phyloP scores from a whole-genome alignment of 2,329 filamentous ascomycete species.

The Metarhizium humberi region DNA sequence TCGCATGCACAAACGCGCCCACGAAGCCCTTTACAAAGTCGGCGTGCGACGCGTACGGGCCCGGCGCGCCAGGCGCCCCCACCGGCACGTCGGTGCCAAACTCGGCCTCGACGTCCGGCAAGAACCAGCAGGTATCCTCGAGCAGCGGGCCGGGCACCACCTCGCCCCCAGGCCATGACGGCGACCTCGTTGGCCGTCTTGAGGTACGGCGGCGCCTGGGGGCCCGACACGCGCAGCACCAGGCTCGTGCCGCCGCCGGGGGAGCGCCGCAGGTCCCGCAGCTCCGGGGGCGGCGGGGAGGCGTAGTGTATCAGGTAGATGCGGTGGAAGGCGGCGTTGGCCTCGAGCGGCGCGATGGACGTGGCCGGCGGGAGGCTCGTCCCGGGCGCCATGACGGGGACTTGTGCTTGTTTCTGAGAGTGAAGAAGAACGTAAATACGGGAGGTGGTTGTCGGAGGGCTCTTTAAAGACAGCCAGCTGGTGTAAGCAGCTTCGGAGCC shows the following conservation, averaged over 20 bases:
- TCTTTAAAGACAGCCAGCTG: no score
- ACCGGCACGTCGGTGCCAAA: slow-evolving; percentile 17
- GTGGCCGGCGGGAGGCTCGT: slow-evolving; percentile 2
- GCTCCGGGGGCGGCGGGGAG: neutral
- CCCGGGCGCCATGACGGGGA: neutral
- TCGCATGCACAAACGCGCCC: slow-evolving; percentile 16
- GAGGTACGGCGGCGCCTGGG: slow-evolving; percentile 22
- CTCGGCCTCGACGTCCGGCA: slow-evolving; percentile 16
- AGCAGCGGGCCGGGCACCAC: slow-evolving; percentile 16
- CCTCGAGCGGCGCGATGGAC: slow-evolving; percentile 9
- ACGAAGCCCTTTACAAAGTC: slow-evolving; percentile 16
- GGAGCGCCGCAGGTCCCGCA: neutral
- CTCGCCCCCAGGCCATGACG: neutral
- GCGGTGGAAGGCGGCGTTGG: slow-evolving; percentile 15
- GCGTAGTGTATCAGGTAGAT: slow-evolving; percentile 16
- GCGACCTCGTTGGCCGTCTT: slow-evolving; percentile 25
- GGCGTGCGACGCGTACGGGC: slow-evolving; percentile 11
- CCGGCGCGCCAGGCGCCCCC: slow-evolving; percentile 17
- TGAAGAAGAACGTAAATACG: no score
- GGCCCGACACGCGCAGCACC: slow-evolving; percentile 25
- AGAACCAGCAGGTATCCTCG: slow-evolving; percentile 27
- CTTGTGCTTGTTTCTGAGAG: no score
- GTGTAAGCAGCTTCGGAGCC: neutral
- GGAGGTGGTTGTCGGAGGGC: no score
- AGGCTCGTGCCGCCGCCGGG: slow-evolving; percentile 8